Evolutionary conservation across 2,329 filamentous ascomycete genomes (phyloP).

Genomic region (Fusarium sp.): DNA sequence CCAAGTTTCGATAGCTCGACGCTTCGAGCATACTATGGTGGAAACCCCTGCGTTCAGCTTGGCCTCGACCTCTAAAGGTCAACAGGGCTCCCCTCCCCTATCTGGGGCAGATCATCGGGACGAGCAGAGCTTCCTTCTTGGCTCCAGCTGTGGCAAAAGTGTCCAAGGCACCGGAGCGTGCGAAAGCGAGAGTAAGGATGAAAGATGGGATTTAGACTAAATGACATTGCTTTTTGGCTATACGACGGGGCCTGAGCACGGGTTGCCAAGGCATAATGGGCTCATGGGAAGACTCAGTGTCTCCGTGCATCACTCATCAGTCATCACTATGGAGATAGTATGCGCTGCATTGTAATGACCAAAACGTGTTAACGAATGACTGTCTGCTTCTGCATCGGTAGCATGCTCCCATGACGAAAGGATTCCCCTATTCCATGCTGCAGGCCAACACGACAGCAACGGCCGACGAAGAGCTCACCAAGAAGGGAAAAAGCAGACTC

Average conservation of each 20-base stretch:
- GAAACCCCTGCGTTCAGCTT: conserved; percentile 28
- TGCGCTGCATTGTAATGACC: not conserved
- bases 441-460: not conserved
- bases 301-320: not conserved
- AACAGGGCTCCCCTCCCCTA: conserved; percentile 3
- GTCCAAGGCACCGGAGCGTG: not conserved
- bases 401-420: not conserved
- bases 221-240: not conserved
- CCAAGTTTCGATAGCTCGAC: conserved; percentile 20
- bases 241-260: not conserved
- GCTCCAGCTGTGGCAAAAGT: conserved; percentile 10
- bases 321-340: not conserved
- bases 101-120: not conserved
- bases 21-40: not conserved
- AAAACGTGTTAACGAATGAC: not conserved
- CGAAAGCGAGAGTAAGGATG: not conserved
- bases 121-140: not conserved
- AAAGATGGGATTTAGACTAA: not conserved
- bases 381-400: not conserved
- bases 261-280: not conserved
- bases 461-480: not conserved
- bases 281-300: not conserved
- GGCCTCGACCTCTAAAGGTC: conserved; percentile 8
- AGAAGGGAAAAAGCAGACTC: not conserved
- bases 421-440: not conserved